Evolutionary conservation across 1,139 yeast genomes (phyloP).

Genomic region (Sugiyamaella grinbergsii): DNA sequence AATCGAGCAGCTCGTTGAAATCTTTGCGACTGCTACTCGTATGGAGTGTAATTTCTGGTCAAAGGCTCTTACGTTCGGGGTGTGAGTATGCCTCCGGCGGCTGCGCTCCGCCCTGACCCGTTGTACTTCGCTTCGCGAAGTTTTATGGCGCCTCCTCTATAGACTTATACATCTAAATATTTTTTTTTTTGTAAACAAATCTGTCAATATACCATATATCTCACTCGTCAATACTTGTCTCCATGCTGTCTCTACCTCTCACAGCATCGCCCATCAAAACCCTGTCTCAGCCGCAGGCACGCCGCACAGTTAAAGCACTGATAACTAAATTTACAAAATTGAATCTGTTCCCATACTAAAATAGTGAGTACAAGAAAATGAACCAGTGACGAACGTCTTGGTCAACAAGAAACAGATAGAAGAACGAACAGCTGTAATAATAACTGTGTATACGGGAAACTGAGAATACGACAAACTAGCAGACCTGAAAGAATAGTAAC

Average conservation of each 20-base stretch:
- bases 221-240: no score
- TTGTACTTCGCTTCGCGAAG: neutral
- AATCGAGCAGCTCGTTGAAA: slow-evolving; percentile 55
- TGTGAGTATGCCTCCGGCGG: slow-evolving; percentile 1
- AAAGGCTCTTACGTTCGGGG: slow-evolving; percentile 37
- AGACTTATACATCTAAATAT: no score
- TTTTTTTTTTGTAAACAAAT: no score
- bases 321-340: slow-evolving; percentile 11
- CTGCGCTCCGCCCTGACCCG: slow-evolving; percentile 3
- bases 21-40: slow-evolving; percentile 59
- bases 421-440: neutral
- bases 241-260: no score
- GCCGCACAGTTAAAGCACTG: slow-evolving; percentile 4
- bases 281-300: neutral
- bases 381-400: slow-evolving; percentile 5
- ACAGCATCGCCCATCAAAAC: neutral
- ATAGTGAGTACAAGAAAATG: slow-evolving; percentile 3
- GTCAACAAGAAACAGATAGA: neutral
- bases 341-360: slow-evolving; percentile 9
- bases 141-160: no score
- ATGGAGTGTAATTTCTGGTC: slow-evolving; percentile 71
- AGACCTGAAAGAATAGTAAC: no score
- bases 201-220: no score
- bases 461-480: neutral
- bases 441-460: neutral